Evolutionary conservation across 257 asterid species (phyloP), one percentile per base, ranked within the genome.

Genomic region (Primulina huaijiensis): DNA sequence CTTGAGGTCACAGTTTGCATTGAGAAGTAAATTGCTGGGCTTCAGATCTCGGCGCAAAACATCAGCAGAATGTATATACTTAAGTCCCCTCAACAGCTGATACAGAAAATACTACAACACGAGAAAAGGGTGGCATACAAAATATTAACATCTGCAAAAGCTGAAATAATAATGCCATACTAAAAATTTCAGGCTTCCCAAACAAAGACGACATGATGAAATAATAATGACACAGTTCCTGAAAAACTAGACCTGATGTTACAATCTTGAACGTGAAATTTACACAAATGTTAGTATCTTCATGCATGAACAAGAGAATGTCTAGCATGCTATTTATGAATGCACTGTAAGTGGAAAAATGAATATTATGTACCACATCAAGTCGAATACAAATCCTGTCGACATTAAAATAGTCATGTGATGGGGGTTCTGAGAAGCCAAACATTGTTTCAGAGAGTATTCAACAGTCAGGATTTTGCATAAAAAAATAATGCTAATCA

Each of bases 1-100:
- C 84, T 87, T 87, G 73, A 87, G 88, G 76, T 87, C 93, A 72
- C 93, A 81, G 74, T 81, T 78, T 14, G 83, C 78, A 38, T 78
- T 70, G 27, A 81, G 72, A 68, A 81, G 83, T 25, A 81, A 56
- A 65, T 81, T 81, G 59, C 85, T 72, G 46, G 85, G 85, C 50
- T 81, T 81, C 65, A 81, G 56, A 68, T 78, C 85, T 12, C 85
- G 82, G 65, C 78, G 85, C 6, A 81, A 78, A 37, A 81, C 85
- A 43, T 81, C 74, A n/a, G 85, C 85, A 17, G 85, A 81, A 50
- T 81, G 85, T 8, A 78, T 46, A 62, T 78, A 81, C 65, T 81
- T 78, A 14, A 81, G 78, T 60, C 85, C 85, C n/a, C 85, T 74
- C 57, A 80, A 62, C 35, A 80, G 72, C 81, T 80, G 84, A 71